Base-by-base conservation (phyloP, 2,329 filamentous ascomycete genomes). In the Alternaria triticimaculans region DNA sequence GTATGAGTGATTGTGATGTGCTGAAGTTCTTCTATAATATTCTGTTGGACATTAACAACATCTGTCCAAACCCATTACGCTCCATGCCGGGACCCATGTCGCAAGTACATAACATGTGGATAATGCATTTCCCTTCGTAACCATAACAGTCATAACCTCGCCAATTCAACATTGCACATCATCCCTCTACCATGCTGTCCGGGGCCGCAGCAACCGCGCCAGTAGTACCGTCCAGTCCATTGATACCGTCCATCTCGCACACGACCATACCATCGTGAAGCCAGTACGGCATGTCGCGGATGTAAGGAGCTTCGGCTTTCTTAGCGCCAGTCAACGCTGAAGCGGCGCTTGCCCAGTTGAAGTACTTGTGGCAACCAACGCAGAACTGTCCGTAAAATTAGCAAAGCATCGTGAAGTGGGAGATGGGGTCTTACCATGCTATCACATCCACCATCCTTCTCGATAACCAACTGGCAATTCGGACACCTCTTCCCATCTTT, bases 391-490 rank as follows among this genome's bases (percentile, higher is more conserved):
- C 12, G 15, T 11, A 9, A 9, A 2, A 14, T 62, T 43, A 62
- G 55, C 25, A 15, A 37, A n/a, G 23, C 2, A 28, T 28, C 11
- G 20, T 6, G 33, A 14, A 37, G 10, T 10, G 2, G 3, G 20
- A n/a, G 6, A 25, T 12, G 8, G 20, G 7, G 6, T n/a, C 48
- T 41, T 43, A 55, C 50, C 71, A 76, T 75, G 23, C 60, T 65
- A 30, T 72, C 56, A 37, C 75, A 77, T 1, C 75, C 75, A 1
- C 73, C 73, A 21, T 75, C 72, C 41, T 76, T 76, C 58, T 76
- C 74, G 26, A 78, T 73, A 1, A 77, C 71, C 2, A 78, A 48
- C 14, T 70, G 66, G 59, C 75, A 78, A 28, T 77, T 75, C 1
- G 75, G 73, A 62, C 75, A 78, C 3, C 75, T 65, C 44, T 69